Evolutionary conservation across 768 basidiomycete species (phyloP), one percentile per base, ranked within the genome.

Genomic region (Nevesoporus exiguus): DNA sequence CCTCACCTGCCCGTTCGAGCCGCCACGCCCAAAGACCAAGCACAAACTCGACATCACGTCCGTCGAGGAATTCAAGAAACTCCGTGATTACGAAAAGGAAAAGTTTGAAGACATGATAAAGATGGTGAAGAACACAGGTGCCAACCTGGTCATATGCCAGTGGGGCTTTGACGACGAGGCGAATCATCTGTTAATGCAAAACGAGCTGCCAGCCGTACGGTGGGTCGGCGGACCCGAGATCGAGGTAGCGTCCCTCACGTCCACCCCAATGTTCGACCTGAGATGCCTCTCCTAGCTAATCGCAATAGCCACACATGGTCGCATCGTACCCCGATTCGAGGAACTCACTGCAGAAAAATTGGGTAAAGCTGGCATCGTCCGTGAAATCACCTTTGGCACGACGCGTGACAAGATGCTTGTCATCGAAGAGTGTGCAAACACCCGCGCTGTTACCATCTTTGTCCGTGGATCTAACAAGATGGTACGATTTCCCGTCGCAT

Each of bases 91-190:
- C 65, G 97, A 99, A 76, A 90, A 90, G 75, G 86, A 90, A 69
- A 99, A 97, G 75, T 99, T 99, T 65, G 78, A 82, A 59, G 88
- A 93, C 67, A 99, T 99, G 97, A 98, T 99, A 72, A 88, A 89
- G 73, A 77, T 84, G 70, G 95, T 98, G 54, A 96, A 98, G 71
- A 88, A 96, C 63, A 90, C 95, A 15, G 97, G 97, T 34, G 96
- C 97, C 14, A 99, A 99, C 73, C 74, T 99, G 55, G 97, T 99
- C 60, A 98, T 99, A 63, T 99, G 97, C 73, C 97, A 99, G 69
- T 99, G 97, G 97, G 97, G 97, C 56, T 99, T 99, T 67, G 97
- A 99, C 68, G 97, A 99, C 66, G 97, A 99, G 74, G 97, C 97
- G 41, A 99, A 99, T 68, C 97, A 98, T 69, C 61, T 98, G 63